Conservation (phyloP, 306 rosid genomes). For the Fragaria iinumae region DNA sequence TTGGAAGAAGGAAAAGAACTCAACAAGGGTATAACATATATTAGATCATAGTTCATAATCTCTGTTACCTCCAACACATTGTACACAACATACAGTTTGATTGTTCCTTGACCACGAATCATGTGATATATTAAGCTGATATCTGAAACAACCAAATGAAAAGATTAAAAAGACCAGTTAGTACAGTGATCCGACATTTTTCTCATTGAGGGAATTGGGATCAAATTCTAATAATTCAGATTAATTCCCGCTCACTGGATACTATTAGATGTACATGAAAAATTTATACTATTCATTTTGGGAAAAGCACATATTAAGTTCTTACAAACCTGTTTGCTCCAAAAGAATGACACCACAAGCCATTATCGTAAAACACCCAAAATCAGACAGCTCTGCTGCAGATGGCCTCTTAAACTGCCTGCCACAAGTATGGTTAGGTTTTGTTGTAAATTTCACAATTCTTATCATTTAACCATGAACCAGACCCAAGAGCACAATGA, state of each 20-base stretch:
- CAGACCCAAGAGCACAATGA: background rate
- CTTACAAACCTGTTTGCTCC: constrained; percentile 63
- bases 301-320: constrained; percentile 20
- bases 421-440: constrained; percentile 60
- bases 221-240: constrained; percentile 3
- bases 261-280: background rate
- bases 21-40: background rate
- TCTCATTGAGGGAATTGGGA: background rate
- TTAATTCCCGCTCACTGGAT: background rate
- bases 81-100: constrained; percentile 91
- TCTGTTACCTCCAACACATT: constrained; percentile 86
- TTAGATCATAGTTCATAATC: background rate
- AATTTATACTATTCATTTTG: constrained; percentile 8
- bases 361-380: constrained; percentile 83
- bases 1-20: background rate
- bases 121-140: constrained; percentile 99
- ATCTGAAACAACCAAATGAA: constrained; percentile 45
- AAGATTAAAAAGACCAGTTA: background rate
- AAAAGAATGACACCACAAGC: constrained; percentile 79
- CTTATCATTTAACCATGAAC: constrained; percentile 15
- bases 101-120: constrained; percentile 98
- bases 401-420: constrained; percentile 95
- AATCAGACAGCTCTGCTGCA: constrained; percentile 80
- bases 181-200: background rate
- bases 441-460: constrained; percentile 29